Evolutionary conservation across 2,329 filamentous ascomycete genomes (phyloP), one percentile per base, ranked within the genome.

Genomic region (Amauroascus niger): DNA sequence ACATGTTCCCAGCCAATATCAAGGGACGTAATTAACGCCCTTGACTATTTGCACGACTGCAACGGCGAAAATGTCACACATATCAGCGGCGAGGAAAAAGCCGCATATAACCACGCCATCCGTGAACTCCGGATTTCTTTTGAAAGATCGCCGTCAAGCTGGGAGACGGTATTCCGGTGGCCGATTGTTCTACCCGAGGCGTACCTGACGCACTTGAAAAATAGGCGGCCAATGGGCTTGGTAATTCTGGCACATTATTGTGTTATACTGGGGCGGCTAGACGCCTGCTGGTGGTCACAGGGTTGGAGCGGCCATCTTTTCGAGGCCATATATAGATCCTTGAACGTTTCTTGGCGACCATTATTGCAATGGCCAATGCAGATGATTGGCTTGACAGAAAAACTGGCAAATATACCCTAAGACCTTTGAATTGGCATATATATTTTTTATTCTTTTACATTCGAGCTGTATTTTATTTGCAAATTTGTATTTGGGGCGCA

Each of bases 281-380:
- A 84, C 59, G 66, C 72, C 16, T 71, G 82, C 20, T 87, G 83
- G 83, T 87, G 83, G 83, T 67, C 85, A 3, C 74, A 80, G 44
- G 82, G 82, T 26, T 81, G 84, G 58, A 77, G 82, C 18, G 77
- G 79, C n/a, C 77, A 81, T 56, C 82, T 86, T 61, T 80, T 86
- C 24, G 77, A 82, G 64, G 81, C 82, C n/a, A 74, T 84, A 20
- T 59, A 62, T 48, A 51, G 53, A 35, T 55, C 54, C 3, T 33
- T 64, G 13, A 59, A 60, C 26, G 37, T 41, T 11, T 56, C 53
- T 22, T 63, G 61, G 62, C 56, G 55, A 28, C 59, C 58, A 13
- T 35, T 59, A 35, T 50, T 64, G 30, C 55, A 55, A 41, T 64
- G 62, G 62, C 62, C 62, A 9, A 57, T 63, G 52, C 58, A 63